Percentiles rank a stretch among this genome's conserved stretches.
phyloP scores from a whole-genome alignment of 306 rosid genomes.

The Glycine tomentella region DNA sequence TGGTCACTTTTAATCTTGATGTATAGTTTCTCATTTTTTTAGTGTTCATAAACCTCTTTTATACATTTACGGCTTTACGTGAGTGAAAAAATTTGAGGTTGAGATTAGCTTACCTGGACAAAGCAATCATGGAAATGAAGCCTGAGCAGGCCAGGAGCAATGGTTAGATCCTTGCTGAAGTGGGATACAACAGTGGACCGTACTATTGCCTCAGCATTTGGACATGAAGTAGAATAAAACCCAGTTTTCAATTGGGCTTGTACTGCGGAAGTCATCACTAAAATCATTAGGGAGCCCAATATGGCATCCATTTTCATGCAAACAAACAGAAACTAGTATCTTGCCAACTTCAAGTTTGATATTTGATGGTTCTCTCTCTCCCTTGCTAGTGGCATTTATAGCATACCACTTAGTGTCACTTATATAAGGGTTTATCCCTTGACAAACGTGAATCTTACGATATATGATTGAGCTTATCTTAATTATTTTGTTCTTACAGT shows the following conservation, averaged over 20 bases:
- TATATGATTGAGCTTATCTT: conserved; percentile 31
- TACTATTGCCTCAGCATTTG: conserved; percentile 64
- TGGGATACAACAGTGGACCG: conserved; percentile 68
- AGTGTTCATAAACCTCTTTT: background rate
- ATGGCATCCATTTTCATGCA: conserved; percentile 46
- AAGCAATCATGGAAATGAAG: conserved; percentile 77
- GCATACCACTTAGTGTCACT: conserved; percentile 27
- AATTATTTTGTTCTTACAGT: conserved; percentile 9
- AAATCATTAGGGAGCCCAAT: conserved; percentile 46
- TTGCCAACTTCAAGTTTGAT: conserved; percentile 36
- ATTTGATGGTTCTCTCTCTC: conserved; percentile 11
- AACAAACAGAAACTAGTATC: conserved; percentile 4
- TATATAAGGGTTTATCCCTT: conserved; percentile 35
- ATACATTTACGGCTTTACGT: conserved; percentile 9
- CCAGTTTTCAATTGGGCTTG: conserved; percentile 64
- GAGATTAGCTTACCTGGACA: conserved; percentile 50
- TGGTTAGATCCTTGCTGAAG: conserved; percentile 63
- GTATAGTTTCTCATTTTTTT: too few species aligned
- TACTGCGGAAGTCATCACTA: conserved; percentile 49
- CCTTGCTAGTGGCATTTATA: conserved; percentile 35
- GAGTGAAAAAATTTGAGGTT: background rate
- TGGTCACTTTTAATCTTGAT: background rate
- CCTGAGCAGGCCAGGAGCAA: conserved; percentile 71
- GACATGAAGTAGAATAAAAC: conserved; percentile 74
- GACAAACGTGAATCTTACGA: background rate